Evolutionary conservation across 176 grass and related monocot species (phyloP).

Genomic region (Urochloa ruziziensis): DNA sequence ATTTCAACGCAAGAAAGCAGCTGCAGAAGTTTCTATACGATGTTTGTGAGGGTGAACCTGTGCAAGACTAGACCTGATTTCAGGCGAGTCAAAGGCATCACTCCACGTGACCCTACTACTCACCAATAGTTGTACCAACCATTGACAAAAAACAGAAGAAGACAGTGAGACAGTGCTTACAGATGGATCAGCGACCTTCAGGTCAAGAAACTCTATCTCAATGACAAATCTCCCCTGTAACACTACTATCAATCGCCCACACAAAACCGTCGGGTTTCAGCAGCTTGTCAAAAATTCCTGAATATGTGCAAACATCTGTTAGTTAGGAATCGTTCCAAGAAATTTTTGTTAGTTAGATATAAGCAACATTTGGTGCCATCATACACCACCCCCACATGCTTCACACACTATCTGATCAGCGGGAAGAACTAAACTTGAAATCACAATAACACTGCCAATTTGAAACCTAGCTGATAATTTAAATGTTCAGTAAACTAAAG

Average conservation of each 20-base stretch:
- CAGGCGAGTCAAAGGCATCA: slow-evolving; percentile 25
- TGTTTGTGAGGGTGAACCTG: neutral
- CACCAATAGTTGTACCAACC: slow-evolving; percentile 37
- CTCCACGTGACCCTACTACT: slow-evolving; percentile 20
- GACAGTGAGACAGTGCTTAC: slow-evolving; percentile 59
- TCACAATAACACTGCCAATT: neutral
- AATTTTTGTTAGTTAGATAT: neutral
- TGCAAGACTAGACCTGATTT: slow-evolving; percentile 8
- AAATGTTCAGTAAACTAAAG: neutral
- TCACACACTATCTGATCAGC: neutral
- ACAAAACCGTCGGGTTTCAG: slow-evolving; percentile 93
- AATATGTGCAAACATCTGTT: slow-evolving; percentile 6
- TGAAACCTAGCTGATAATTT: slow-evolving; percentile 11
- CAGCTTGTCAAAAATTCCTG: slow-evolving; percentile 83
- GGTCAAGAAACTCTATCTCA: slow-evolving; percentile 93
- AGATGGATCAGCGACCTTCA: slow-evolving; percentile 67
- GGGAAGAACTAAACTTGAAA: neutral
- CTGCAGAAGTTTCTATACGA: slow-evolving; percentile 10
- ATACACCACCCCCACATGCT: neutral
- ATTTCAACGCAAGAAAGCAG: slow-evolving; percentile 22
- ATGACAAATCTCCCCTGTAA: slow-evolving; percentile 89
- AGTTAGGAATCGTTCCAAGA: neutral
- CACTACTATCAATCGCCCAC: slow-evolving; percentile 70
- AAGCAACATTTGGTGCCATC: neutral
- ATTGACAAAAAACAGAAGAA: slow-evolving; percentile 43